Evolutionary conservation across 2,329 filamentous ascomycete species (phyloP), one percentile per base, ranked within the genome.

Genomic region (Alternaria metachromatica): DNA sequence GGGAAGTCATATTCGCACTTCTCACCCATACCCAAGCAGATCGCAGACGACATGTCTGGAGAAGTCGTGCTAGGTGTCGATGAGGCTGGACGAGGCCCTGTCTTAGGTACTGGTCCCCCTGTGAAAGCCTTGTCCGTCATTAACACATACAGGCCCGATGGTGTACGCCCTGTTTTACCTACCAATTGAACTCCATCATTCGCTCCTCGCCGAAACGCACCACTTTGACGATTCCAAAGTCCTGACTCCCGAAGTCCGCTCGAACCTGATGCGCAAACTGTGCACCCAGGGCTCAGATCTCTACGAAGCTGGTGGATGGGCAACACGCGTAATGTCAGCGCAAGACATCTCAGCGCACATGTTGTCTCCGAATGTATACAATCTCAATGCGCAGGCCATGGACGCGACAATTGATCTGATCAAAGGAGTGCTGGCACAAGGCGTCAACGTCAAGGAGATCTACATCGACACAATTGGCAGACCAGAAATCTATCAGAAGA

Each of bases 161-260:
- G 87, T 91, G 56, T 90, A 90, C 78, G 87, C 84, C 53, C 83
- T 88, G 33, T 92, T 96, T 69, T 96, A 96, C 55, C 80, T 92
- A 2, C 86, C 89, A 0, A 84, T 89, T 26, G 87, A 90, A 25
- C 78, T 85, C 37, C 87, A 90, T 66, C 89, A 90, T 76, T 86
- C 91, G 1, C 88, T 97, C 26, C 89, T 98, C 21, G 91, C 92
- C 55, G 82, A 88, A 37, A 88, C 89, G 5, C 91, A 97, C 83
- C 92, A 90, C 83, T 97, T 97, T 82, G 92, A 97, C 84, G 95
- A 98, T 84, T 96, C 92, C 78, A 98, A 98, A 83, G 92, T 94
- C 6, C 88, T 98, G 43, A 96, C 92, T 0, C 88, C 94, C 0
- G 83, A 85, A n/a, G 88, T 95, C 41, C 93, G 95, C 68, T 90